Percentiles rank a stretch among this genome's conserved stretches.
Evolutionary conservation across 345 rosid genomes (phyloP).

Genomic region (Hibiscus trionum): DNA sequence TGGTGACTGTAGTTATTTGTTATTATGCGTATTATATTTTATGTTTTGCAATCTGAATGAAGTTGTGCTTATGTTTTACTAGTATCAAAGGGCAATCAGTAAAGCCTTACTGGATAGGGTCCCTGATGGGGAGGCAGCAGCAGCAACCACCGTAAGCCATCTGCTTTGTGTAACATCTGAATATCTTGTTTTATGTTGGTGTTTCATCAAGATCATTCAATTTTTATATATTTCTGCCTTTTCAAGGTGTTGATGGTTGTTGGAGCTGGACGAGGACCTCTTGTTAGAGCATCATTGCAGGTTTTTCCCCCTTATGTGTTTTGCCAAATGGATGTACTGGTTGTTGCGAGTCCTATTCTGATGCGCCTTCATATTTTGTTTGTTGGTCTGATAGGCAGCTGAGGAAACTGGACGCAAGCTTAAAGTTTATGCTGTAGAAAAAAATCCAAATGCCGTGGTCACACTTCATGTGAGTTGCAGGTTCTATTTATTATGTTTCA

Average conservation of each 20-base stretch:
- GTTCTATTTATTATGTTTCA: slow-evolving; percentile 3
- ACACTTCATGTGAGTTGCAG: slow-evolving; percentile 79
- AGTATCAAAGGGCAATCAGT: slow-evolving; percentile 86
- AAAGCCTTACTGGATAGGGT: slow-evolving; percentile 87
- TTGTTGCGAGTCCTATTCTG: slow-evolving; percentile 12
- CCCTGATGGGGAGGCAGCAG: slow-evolving; percentile 50
- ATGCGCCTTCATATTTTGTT: slow-evolving; percentile 16
- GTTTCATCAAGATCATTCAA: background rate
- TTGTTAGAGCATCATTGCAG: slow-evolving; percentile 96
- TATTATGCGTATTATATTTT: background rate
- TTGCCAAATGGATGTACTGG: background rate
- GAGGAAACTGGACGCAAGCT: slow-evolving; percentile 84
- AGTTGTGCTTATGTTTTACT: slow-evolving; percentile 26
- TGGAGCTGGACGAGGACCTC: slow-evolving; percentile 99
- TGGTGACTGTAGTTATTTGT: background rate
- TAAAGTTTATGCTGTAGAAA: slow-evolving; percentile 90
- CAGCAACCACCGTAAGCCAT: slow-evolving; percentile 56
- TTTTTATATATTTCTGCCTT: slow-evolving; percentile 2
- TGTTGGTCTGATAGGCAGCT: slow-evolving; percentile 57
- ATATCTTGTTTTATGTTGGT: background rate
- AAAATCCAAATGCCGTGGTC: slow-evolving; percentile 98
- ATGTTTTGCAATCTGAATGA: slow-evolving; percentile 9
- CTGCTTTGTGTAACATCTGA: background rate
- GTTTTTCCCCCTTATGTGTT: slow-evolving; percentile 29
- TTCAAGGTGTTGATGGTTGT: slow-evolving; percentile 94